These are phyloP conservation scores for Penicillium hesseltinei DNA, from an alignment of 2,329 filamentous ascomycete genomes.

Conservation along the genomic window DNA sequence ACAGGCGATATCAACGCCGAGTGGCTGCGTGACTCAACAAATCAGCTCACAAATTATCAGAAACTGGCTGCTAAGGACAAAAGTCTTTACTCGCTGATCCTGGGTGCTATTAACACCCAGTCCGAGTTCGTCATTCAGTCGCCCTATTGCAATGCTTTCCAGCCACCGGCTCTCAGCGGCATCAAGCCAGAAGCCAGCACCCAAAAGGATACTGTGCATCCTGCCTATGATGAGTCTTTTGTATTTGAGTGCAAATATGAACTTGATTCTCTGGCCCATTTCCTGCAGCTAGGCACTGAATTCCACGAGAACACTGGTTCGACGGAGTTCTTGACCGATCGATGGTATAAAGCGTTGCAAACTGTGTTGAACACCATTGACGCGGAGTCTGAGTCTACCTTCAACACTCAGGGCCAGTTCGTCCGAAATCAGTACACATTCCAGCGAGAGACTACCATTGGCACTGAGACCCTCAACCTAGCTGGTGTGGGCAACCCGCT, in stretches of 20 bases:
- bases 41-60: conserved; percentile 90
- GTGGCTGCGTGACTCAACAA: conserved; percentile 89
- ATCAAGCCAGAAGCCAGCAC: conserved; percentile 71
- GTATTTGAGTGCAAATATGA: conserved; percentile 99
- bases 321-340: conserved; percentile 70
- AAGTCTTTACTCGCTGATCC: conserved; percentile 72
- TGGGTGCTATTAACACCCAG: conserved; percentile 95
- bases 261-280: conserved; percentile 90
- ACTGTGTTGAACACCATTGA: conserved; percentile 71
- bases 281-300: conserved; percentile 80
- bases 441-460: conserved; percentile 71
- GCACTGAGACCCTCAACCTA: conserved; percentile 86
- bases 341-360: conserved; percentile 77
- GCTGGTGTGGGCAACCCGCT: conserved; percentile 87
- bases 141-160: conserved; percentile 98
- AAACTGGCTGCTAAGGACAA: conserved; percentile 76
- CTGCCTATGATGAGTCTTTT: conserved; percentile 74
- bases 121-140: conserved; percentile 90
- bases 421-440: conserved; percentile 81
- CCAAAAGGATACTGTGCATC: conserved; percentile 81
- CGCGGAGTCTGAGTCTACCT: conserved; percentile 77
- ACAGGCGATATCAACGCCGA: conserved; percentile 91
- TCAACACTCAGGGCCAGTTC: conserved; percentile 67
- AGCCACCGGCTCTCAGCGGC: conserved; percentile 82
- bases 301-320: conserved; percentile 79